Base-by-base conservation (phyloP, 495 filamentous ascomycete genomes). In the Hypoxylon fuscum region DNA sequence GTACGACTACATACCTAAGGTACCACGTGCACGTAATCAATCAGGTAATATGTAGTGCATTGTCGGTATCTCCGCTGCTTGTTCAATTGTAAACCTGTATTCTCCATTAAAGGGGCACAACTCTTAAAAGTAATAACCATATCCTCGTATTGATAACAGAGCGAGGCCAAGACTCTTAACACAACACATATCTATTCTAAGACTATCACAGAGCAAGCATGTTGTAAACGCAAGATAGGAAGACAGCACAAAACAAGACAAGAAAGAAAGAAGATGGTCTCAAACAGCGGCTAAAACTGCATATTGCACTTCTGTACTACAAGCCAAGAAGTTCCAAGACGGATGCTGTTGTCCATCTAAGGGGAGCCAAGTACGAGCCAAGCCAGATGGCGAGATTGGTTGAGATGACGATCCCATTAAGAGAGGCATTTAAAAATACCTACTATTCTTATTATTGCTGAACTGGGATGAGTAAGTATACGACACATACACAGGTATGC, bases 311-410 rank as follows among this genome's bases (percentile, higher is more conserved):
- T 53, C 2, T 34, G 10, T 22, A 12, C 22, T 38, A n/a, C n/a
- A n/a, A 46, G 53, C 58, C 58, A 62, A 67, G 58, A 40, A 41
- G 27, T 49, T 40, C 64, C 64, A 67, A 67, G 64, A 58, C 64
- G 58, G 58, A 58, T 25, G 21, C 37, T 21, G 50, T 51, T 56
- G 27, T 57, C 32, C 58, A 62, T 66, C 51, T 57, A 52, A 49
- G 29, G 18, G 51, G 21, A 21, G 57, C 57, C 41, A 66, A 62
- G 57, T 17, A 49, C 22, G 52, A 53, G 63, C 57, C 57, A 66
- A 66, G 63, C 47, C 52, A 23, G 62, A 60, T 66, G 29, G 50
- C 47, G 51, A 66, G 62, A 66, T 66, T 27, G 62, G 62, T 53
- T 53, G 42, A 66, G 41, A 66, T 61, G 62, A 52, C 51, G 62